Percentiles rank a stretch among this genome's conserved stretches.
These are phyloP conservation scores for Psilocybe mexicana DNA, from an alignment of 1,284 basidiomycete genomes.

Conservation along the genomic window DNA sequence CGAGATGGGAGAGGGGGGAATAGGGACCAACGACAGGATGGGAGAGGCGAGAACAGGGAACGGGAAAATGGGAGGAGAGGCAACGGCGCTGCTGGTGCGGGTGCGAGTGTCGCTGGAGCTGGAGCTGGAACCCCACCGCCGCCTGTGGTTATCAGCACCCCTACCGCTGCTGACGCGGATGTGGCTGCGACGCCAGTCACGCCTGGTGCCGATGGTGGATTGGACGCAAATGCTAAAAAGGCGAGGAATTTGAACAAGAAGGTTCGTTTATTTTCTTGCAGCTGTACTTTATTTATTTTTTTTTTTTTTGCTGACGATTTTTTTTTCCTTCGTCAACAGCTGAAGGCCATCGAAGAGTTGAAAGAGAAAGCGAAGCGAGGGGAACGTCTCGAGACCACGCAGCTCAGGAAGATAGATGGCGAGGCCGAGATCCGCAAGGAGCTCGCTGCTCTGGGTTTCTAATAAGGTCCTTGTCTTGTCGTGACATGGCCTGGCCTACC, in stretches of 20 bases:
- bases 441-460: constrained; percentile 45
- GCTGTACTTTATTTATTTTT: not conserved
- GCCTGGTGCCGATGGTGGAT: constrained; percentile 55
- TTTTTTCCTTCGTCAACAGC: constrained; percentile 41
- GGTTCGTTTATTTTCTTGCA: constrained; percentile 44
- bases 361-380: constrained; percentile 88
- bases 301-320: constrained; percentile 7
- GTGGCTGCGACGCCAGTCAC: constrained; percentile 43
- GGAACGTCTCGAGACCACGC: constrained; percentile 89
- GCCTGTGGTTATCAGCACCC: constrained; percentile 19
- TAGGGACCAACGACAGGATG: constrained; percentile 19
- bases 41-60: constrained; percentile 18
- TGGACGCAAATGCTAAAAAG: constrained; percentile 89
- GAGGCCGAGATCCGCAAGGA: constrained; percentile 85
- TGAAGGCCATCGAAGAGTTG: constrained; percentile 94
- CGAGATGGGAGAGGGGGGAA: constrained; percentile 11
- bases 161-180: constrained; percentile 21
- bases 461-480: not conserved
- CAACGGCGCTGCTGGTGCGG: constrained; percentile 21
- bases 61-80: constrained; percentile 22
- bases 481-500: no score
- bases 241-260: constrained; percentile 93
- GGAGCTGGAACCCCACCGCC: constrained; percentile 16
- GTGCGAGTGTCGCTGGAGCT: no score
- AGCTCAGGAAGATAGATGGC: constrained; percentile 92